Evolutionary conservation across 176 grass and related monocot species (phyloP).

Genomic region (Otatea glauca): DNA sequence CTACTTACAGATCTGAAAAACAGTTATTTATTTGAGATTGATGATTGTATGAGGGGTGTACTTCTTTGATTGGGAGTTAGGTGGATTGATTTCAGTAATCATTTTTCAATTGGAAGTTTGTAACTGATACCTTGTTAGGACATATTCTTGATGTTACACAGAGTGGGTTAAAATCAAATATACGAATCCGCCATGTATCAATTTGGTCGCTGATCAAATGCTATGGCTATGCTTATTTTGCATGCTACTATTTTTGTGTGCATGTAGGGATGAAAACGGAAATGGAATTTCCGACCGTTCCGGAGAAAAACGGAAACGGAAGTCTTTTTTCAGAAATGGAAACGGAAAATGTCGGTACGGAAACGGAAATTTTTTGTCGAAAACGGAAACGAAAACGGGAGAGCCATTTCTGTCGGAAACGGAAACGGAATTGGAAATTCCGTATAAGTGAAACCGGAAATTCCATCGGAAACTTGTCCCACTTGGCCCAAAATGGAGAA

Average conservation of each 20-base stretch:
- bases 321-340: too few relatives aligned
- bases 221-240: background rate
- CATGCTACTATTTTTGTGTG: constrained; percentile 11
- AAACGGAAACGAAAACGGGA: too few relatives aligned
- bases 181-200: constrained; percentile 6
- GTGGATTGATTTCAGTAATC: background rate
- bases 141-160: constrained; percentile 1
- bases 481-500: too few relatives aligned
- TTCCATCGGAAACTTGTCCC: too few relatives aligned
- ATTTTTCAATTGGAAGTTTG: constrained; percentile 4
- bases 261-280: too few relatives aligned
- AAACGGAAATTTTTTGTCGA: too few relatives aligned
- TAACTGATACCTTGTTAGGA: constrained; percentile 10
- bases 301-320: too few relatives aligned
- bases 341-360: too few relatives aligned
- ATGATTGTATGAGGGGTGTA: background rate
- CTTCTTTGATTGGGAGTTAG: constrained; percentile 29
- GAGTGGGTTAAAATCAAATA: background rate
- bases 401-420: too few relatives aligned
- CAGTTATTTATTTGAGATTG: constrained; percentile 13
- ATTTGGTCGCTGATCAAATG: background rate
- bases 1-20: background rate
- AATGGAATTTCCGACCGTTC: too few relatives aligned
- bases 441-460: too few relatives aligned
- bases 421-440: too few relatives aligned